Conservation (phyloP, 2,329 filamentous ascomycete species). For the Talaromyces marneffei region DNA sequence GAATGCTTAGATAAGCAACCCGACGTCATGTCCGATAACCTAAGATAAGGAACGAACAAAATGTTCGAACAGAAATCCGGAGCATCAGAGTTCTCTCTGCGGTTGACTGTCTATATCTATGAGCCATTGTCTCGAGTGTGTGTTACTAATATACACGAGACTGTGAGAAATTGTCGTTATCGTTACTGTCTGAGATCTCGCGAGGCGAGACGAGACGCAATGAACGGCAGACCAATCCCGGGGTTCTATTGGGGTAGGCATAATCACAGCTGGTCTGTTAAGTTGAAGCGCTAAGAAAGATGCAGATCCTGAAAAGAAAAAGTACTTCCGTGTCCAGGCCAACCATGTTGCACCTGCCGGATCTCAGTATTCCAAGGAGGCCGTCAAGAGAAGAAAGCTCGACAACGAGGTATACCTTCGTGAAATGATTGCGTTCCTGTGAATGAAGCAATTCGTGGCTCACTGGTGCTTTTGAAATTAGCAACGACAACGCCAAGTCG, state of each 20-base stretch:
- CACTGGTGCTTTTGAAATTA: background rate
- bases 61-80: background rate
- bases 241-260: constrained; percentile 17
- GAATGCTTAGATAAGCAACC: constrained; percentile 1
- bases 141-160: background rate
- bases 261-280: background rate
- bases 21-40: constrained; percentile 8
- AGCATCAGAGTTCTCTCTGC: background rate
- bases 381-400: constrained; percentile 52
- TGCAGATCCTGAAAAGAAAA: constrained; percentile 49
- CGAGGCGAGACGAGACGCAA: background rate
- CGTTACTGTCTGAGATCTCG: background rate
- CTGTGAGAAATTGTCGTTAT: no score
- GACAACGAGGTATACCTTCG: constrained; percentile 34
- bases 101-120: background rate
- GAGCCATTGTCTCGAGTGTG: background rate
- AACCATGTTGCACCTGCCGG: constrained; percentile 46
- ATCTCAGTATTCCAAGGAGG: constrained; percentile 52
- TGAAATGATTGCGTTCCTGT: background rate
- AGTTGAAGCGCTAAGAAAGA: background rate
- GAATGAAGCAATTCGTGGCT: background rate
- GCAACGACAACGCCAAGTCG: constrained; percentile 27
- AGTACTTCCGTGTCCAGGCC: constrained; percentile 62
- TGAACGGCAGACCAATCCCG: constrained; percentile 14
- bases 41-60: background rate